phyloP scores from a whole-genome alignment of 140 eudicot species.

The Cichorium intybus region DNA sequence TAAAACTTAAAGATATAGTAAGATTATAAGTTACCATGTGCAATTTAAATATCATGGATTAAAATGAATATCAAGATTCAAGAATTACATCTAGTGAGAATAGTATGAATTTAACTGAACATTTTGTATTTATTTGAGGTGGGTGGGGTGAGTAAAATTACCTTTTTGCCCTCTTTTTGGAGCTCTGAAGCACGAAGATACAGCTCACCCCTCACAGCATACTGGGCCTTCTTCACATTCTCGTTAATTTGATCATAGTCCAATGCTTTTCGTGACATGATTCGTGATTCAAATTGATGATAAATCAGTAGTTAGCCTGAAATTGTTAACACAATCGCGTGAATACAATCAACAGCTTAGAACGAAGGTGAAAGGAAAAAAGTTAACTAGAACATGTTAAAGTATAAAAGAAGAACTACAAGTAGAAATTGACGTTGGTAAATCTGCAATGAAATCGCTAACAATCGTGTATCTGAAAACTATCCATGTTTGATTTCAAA shows the following conservation, averaged over 20 bases:
- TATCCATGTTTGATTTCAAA: constrained; percentile 9
- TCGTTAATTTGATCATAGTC: constrained; percentile 84
- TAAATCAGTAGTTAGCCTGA: constrained; percentile 22
- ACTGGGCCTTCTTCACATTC: constrained; percentile 97
- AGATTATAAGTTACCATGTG: background rate
- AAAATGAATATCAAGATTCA: background rate
- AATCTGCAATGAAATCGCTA: background rate
- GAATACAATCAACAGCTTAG: background rate
- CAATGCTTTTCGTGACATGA: constrained; percentile 71
- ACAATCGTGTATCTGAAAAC: background rate
- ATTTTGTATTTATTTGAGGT: constrained; percentile 1
- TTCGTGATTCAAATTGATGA: constrained; percentile 23
- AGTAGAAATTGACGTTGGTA: background rate
- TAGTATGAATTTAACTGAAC: too few relatives aligned
- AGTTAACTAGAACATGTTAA: background rate
- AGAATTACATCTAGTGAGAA: background rate
- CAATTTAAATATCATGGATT: background rate
- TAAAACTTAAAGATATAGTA: background rate
- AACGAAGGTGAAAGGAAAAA: background rate
- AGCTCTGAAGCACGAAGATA: constrained; percentile 99
- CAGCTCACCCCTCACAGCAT: constrained; percentile 98
- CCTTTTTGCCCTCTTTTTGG: constrained; percentile 99
- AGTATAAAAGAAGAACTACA: constrained; percentile 6
- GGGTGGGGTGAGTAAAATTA: constrained; percentile 2
- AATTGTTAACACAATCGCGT: constrained; percentile 14